These are phyloP conservation scores for Paracamarosporium sp. DNA, from an alignment of 2,329 filamentous ascomycete species.

Conservation along the genomic window DNA sequence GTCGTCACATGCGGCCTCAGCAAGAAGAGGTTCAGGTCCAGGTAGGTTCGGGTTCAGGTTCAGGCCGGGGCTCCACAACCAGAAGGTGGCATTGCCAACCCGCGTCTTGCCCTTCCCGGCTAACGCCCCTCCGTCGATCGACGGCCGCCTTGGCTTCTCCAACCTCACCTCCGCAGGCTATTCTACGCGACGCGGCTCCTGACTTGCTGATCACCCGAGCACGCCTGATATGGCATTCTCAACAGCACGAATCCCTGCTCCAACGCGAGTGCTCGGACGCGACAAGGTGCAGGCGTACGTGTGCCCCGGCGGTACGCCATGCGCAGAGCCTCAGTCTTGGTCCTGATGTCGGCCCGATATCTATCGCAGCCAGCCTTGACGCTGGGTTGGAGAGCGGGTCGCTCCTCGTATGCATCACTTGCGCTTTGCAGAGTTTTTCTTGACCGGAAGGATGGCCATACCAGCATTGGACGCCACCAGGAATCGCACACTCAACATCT, in stretches of 20 bases:
- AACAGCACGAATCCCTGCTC: not conserved
- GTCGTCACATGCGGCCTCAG: not conserved
- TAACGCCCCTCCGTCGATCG: not conserved
- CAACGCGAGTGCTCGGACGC: not conserved
- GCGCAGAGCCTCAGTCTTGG: constrained; percentile 1
- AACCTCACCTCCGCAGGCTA: not conserved
- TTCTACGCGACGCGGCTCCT: not conserved
- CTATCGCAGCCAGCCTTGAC: not conserved
- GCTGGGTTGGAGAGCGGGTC: not conserved
- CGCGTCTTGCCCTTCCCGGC: not conserved
- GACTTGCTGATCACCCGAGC: not conserved
- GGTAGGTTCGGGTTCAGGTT: no score
- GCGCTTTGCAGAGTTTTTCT: not conserved
- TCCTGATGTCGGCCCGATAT: not conserved
- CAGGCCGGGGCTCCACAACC: not conserved
- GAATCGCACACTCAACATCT: not conserved
- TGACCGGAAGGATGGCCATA: no score
- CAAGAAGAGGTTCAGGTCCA: no score
- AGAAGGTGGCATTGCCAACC: not conserved
- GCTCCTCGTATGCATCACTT: not conserved
- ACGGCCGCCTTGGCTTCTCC: not conserved
- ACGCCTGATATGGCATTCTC: not conserved
- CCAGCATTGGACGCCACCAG: not conserved
- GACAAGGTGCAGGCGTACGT: not conserved
- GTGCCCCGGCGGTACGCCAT: not conserved